Conservation (phyloP, 768 basidiomycete species). For the Agaricus blazei region DNA sequence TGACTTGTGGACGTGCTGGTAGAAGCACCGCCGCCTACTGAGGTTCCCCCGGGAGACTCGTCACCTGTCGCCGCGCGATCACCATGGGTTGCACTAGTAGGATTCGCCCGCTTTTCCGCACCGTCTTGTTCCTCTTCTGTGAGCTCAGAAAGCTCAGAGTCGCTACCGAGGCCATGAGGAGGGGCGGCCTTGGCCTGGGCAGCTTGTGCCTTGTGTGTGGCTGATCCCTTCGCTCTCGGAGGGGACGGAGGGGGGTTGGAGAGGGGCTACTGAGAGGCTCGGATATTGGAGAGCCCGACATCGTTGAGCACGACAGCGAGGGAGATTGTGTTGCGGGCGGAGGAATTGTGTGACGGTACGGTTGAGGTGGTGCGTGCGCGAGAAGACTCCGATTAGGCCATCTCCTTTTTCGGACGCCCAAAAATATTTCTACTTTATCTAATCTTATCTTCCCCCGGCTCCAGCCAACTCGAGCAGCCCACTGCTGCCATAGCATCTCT, state of each 20-base stretch:
- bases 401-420: constrained; percentile 17
- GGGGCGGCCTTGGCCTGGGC: constrained; percentile 20
- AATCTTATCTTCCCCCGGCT: not conserved
- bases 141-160: constrained; percentile 79
- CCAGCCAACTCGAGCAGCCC: no score
- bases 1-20: constrained; percentile 20
- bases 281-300: constrained; percentile 37
- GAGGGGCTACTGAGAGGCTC: constrained; percentile 66
- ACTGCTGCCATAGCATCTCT: no score
- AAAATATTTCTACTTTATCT: constrained; percentile 5
- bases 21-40: not conserved
- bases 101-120: constrained; percentile 19
- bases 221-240: constrained; percentile 13
- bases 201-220: constrained; percentile 13
- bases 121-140: constrained; percentile 74
- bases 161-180: constrained; percentile 40
- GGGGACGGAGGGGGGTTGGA: constrained; percentile 47
- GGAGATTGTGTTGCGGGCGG: constrained; percentile 12
- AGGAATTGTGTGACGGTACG: constrained; percentile 17
- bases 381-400: constrained; percentile 26
- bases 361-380: constrained; percentile 34
- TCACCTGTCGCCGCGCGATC: constrained; percentile 10
- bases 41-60: constrained; percentile 16
- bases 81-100: constrained; percentile 15
- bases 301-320: constrained; percentile 23